Evolutionary conservation across 164 flowering plant genomes (phyloP), one percentile per base, ranked within the genome.

Genomic region (Tinospora cordifolia): DNA sequence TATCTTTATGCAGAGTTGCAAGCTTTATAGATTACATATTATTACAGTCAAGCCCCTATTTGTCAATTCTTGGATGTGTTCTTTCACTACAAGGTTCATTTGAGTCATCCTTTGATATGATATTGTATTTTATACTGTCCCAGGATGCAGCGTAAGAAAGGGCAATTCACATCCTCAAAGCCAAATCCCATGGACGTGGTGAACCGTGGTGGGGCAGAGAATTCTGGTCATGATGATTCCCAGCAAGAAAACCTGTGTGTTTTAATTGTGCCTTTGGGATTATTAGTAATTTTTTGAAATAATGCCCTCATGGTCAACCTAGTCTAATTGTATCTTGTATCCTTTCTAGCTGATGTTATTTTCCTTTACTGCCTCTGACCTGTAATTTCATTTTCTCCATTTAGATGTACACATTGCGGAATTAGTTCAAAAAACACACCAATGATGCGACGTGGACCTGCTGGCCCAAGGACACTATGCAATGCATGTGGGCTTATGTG

Each of bases 401-500:
- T 40, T 80, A 87, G 91, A 64, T 87, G 91, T 76, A 72, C 76
- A 60, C 89, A 86, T 59, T 88, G 92, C 77, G 87, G 89, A 24
- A 84, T 69, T 60, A 85, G 89, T 77, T 84, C 87, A 69, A 88
- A 81, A 69, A 78, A 78, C 19, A 88, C 92, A 25, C 89, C 92
- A 38, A 85, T 86, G 92, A 88, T 86, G 92, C 88, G 92, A 14
- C 89, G 92, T 69, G 92, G 92, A 59, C 92, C 92, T 68, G 75
- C 80, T 76, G 92, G 92, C 26, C 89, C 88, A 54, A 82, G 88
- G 75, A 80, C 87, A 15, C 66, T 88, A n/a, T 88, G 92, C 80
- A 88, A 88, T 80, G 92, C 92, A n/a, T 88, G 92, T 44, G 92
- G 92, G 40, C 92, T 88, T 72, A 88, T 81, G 80, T 88, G 92